Evolutionary conservation across 257 asterid genomes (phyloP), one percentile per base, ranked within the genome.

Genomic region (Rehmannia glutinosa): DNA sequence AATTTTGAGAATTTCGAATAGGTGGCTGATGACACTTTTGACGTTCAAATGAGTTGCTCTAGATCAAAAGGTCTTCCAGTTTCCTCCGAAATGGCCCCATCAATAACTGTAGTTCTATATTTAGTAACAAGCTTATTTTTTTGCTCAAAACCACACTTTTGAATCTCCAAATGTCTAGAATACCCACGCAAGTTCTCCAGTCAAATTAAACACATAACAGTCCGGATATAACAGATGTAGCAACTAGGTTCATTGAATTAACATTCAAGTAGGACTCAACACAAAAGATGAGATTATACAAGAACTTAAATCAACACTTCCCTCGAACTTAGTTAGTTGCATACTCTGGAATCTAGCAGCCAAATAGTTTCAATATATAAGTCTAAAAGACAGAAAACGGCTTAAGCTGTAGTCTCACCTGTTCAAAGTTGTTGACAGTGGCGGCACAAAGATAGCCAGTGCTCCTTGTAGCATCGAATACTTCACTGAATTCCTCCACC

Each of bases 391-490:
- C 39, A 45, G 30, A 54, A 64, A 69, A 46, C 17, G 35, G 24
- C 65, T 42, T 11, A 45, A 50, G 68, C 17, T 12, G 67, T 27
- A n/a, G 13, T 19, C 57, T 78, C 56, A 83, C 96, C 74, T 78
- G 84, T 70, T 89, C 92, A 78, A 89, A 89, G 76, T 83, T 86
- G 58, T 80, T 47, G 24, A 75, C 61, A 20, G 90, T 84, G 43
- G 92, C 86, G 8, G 90, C 95, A 81, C 96, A 89, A 20, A 89
- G 92, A 78, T 79, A 77, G 69, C 95, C 95, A 4, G 90, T 85
- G 79, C 96, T 89, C 87, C 96, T 83, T 27, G 87, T 69, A 74
- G 96, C 92, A 59, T 89, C 95, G 45, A 86, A 81, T 19, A 86
- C 87, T 47, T 83, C 87, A 69, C 66, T 73, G 63, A 63, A 50